Conservation (phyloP, 208 protist species). For the Porcisia hertigi region DNA sequence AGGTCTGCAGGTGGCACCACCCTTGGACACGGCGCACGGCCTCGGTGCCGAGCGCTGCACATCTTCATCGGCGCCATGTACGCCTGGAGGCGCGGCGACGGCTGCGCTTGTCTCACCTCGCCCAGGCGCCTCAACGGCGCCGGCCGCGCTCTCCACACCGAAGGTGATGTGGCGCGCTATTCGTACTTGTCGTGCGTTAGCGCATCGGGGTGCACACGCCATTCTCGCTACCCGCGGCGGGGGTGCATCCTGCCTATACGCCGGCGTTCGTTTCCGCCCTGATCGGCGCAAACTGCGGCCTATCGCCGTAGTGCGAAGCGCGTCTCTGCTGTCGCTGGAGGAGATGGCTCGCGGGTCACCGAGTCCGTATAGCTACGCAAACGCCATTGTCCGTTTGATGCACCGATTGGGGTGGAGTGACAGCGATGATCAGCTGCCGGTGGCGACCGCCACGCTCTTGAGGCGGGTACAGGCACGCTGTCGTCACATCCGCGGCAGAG, state of each 20-base stretch:
- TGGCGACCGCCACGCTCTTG: neutral
- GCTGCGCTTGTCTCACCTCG: neutral
- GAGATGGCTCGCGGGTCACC: conserved; percentile 27
- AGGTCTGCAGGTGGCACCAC: neutral
- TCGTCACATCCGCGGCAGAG: neutral
- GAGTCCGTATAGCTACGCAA: conserved; percentile 11
- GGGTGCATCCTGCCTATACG: conserved; percentile 39
- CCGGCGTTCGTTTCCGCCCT: conserved; percentile 55
- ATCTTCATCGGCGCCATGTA: neutral
- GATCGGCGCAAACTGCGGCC: conserved; percentile 73
- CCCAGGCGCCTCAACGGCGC: neutral
- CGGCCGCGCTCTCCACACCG: too few species aligned
- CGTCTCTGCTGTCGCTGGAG: conserved; percentile 22
- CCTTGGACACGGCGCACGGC: neutral
- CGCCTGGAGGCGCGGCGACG: neutral
- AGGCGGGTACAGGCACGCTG: neutral
- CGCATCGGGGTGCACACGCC: conserved; percentile 6
- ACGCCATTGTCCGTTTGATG: conserved; percentile 5
- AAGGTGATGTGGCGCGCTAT: conserved; percentile 1
- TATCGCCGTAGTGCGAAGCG: conserved; percentile 55
- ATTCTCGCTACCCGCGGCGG: conserved; percentile 5
- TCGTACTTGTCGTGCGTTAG: neutral
- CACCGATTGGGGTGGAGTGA: neutral
- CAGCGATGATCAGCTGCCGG: conserved; percentile 3
- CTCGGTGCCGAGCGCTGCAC: neutral